phyloP scores from a whole-genome alignment of 2,329 filamentous ascomycete species.

The Botrytis fragariae region DNA sequence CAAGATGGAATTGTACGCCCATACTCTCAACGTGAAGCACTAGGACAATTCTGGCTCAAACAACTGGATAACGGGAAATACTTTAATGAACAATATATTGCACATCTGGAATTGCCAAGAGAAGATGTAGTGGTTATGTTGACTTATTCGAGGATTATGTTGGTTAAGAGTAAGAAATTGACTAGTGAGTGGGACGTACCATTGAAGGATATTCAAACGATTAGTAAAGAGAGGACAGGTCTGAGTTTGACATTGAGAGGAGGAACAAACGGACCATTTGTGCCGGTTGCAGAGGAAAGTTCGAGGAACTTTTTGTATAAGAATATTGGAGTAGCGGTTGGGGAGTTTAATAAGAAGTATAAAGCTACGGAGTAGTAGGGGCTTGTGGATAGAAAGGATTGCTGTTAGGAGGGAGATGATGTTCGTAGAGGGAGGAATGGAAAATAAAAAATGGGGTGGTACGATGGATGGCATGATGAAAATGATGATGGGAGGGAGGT shows the following conservation, averaged over 20 bases:
- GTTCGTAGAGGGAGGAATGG: slow-evolving; percentile 35
- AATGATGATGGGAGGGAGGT: slow-evolving; percentile 7
- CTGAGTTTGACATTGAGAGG: slow-evolving; percentile 86
- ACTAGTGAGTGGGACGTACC: slow-evolving; percentile 94
- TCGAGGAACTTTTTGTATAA: slow-evolving; percentile 61
- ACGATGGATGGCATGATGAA: not conserved
- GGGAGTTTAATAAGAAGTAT: slow-evolving; percentile 64
- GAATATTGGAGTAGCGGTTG: slow-evolving; percentile 64
- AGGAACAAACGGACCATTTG: slow-evolving; percentile 89
- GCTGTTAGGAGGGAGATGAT: too few species aligned
- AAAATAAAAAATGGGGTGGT: not conserved
- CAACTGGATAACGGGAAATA: slow-evolving; percentile 96
- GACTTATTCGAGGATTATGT: slow-evolving; percentile 82
- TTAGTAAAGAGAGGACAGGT: slow-evolving; percentile 93
- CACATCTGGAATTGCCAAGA: slow-evolving; percentile 84
- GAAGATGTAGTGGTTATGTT: slow-evolving; percentile 90
- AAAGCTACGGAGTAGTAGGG: slow-evolving; percentile 37
- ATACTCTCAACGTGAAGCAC: slow-evolving; percentile 89
- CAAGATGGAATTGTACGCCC: slow-evolving; percentile 91
- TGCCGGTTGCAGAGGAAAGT: slow-evolving; percentile 88
- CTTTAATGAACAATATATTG: slow-evolving; percentile 97
- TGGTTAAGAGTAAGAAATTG: slow-evolving; percentile 82
- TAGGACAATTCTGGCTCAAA: slow-evolving; percentile 98
- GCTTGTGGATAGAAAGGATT: slow-evolving; percentile 31
- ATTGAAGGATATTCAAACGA: slow-evolving; percentile 93